Percentiles rank a stretch among this genome's conserved stretches.
Evolutionary conservation across 306 rosid genomes (phyloP).

Genomic region (Geum urbanum): DNA sequence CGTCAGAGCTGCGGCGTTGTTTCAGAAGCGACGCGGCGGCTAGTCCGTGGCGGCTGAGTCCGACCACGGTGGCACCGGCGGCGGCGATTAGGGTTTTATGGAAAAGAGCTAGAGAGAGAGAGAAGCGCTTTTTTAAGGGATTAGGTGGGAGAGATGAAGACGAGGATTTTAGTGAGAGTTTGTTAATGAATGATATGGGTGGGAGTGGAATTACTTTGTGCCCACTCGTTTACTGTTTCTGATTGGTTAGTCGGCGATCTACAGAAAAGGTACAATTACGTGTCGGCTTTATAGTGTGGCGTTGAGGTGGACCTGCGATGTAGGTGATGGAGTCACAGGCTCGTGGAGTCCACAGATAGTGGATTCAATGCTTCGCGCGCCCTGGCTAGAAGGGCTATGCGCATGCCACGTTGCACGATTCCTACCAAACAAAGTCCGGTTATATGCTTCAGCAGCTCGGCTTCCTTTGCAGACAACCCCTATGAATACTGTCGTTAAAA

Average conservation of each 20-base stretch:
- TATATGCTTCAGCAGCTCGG: constrained; percentile 61
- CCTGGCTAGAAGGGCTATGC: background rate
- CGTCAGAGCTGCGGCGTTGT: background rate
- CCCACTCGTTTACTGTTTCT: background rate
- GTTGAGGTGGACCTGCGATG: background rate
- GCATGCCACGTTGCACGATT: background rate
- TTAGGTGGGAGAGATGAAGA: background rate
- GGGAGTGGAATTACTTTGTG: constrained; percentile 4
- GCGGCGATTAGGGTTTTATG: constrained; percentile 36
- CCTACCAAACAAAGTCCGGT: background rate
- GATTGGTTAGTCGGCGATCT: background rate
- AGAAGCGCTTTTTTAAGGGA: background rate
- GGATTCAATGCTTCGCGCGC: constrained; percentile 3
- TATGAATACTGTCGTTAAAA: constrained; percentile 28
- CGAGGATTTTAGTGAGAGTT: constrained; percentile 5
- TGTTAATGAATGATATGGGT: no score
- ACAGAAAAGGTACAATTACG: background rate
- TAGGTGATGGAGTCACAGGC: background rate
- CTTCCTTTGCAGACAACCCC: constrained; percentile 95
- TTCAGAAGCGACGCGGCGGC: constrained; percentile 22
- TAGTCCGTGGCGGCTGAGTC: constrained; percentile 37
- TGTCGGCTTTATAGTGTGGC: background rate
- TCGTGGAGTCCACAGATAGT: background rate
- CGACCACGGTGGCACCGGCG: constrained; percentile 32
- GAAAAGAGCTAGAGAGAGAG: no score